Evolutionary conservation across 106 monocot genomes (phyloP).

Genomic region (Dendrobium huoshanense): DNA sequence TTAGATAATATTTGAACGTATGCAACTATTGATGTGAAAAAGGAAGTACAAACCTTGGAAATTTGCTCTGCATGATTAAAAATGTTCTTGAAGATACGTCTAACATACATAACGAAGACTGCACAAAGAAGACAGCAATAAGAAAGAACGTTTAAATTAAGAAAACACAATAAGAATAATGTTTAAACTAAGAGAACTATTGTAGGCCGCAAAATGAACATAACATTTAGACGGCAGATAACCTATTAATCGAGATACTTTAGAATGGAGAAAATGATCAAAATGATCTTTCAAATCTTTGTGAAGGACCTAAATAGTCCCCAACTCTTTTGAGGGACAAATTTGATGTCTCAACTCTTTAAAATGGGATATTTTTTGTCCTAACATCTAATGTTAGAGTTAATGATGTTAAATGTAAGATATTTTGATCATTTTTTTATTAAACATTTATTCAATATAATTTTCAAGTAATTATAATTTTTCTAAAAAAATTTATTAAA

Average conservation of each 20-base stretch:
- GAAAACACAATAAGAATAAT: not conserved
- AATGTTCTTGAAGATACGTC: slow-evolving; percentile 91
- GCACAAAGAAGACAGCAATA: slow-evolving; percentile 24
- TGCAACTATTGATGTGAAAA: not conserved
- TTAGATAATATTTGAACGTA: not conserved
- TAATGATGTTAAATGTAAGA: no score
- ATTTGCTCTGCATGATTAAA: slow-evolving; percentile 98
- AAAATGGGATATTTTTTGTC: no score
- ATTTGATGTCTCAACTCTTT: no score
- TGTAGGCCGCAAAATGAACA: not conserved
- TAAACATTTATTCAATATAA: no score
- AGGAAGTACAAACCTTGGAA: slow-evolving; percentile 57
- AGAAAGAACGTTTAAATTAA: not conserved
- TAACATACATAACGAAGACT: slow-evolving; percentile 86
- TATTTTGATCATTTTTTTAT: no score
- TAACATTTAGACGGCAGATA: not conserved
- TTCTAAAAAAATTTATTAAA: no score
- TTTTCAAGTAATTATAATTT: no score
- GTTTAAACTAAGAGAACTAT: not conserved
- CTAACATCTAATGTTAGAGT: no score
- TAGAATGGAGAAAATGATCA: not conserved
- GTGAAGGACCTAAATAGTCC: no score
- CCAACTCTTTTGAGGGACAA: no score
- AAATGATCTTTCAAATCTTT: no score
- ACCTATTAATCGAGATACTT: not conserved